Evolutionary conservation across 2,329 filamentous ascomycete genomes (phyloP).

Genomic region (Triangularia setosa): DNA sequence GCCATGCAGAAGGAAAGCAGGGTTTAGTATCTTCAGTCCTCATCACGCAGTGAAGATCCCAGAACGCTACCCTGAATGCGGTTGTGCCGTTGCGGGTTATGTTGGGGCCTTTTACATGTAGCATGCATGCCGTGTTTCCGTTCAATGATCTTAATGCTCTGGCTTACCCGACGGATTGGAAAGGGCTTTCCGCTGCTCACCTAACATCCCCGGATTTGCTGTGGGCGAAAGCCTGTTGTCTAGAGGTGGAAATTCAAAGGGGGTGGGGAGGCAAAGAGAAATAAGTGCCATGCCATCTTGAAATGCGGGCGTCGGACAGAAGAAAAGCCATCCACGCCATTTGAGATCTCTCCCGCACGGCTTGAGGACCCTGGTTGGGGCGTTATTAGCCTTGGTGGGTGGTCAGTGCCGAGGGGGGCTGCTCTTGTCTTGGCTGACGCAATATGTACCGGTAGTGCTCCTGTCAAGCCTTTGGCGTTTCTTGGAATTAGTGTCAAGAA

Average conservation of each 20-base stretch:
- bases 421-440: background rate
- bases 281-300: background rate
- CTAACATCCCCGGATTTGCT: background rate
- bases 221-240: background rate
- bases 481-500: background rate
- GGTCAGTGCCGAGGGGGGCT: background rate
- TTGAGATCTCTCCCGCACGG: background rate
- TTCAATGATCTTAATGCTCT: background rate
- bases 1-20: background rate
- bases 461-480: background rate
- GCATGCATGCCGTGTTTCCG: background rate
- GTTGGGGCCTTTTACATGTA: background rate
- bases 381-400: background rate
- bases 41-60: slow-evolving; percentile 7
- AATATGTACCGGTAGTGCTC: background rate
- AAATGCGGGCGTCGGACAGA: background rate
- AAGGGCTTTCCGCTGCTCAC: background rate
- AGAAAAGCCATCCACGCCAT: background rate
- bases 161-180: background rate
- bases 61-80: slow-evolving; percentile 9
- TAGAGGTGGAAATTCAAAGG: too few species aligned
- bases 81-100: background rate
- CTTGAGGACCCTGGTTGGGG: background rate
- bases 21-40: background rate
- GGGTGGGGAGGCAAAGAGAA: too few species aligned